These are phyloP conservation scores for Ceratobasidium sp. DNA, from an alignment of 1,284 basidiomycete genomes.

Conservation along the genomic window DNA sequence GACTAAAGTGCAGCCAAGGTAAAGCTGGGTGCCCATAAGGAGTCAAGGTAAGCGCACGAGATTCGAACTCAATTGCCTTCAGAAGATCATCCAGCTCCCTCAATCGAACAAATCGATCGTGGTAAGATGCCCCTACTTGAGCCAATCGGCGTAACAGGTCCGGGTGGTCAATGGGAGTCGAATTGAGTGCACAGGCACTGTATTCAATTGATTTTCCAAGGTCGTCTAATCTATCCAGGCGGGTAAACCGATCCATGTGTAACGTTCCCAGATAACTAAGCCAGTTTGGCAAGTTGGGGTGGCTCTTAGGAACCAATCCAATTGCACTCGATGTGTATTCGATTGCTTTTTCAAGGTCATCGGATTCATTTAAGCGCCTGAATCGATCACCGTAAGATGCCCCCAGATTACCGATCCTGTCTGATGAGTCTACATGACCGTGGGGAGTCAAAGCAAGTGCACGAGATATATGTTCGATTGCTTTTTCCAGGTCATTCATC, in stretches of 20 bases:
- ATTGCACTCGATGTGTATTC: background rate
- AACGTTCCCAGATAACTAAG: slow-evolving; percentile 4
- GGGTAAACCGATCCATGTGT: background rate
- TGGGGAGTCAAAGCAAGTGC: background rate
- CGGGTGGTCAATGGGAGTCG: slow-evolving; percentile 3
- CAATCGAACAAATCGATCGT: background rate
- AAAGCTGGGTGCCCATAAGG: background rate
- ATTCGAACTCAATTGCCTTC: background rate
- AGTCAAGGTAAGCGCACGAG: background rate
- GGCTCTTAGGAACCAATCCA: background rate
- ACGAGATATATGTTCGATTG: background rate
- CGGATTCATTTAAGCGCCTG: background rate
- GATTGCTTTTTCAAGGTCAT: slow-evolving; percentile 10
- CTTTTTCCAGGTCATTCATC: background rate
- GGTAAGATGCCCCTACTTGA: background rate
- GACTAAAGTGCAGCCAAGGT: background rate
- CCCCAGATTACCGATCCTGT: background rate
- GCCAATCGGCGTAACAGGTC: background rate
- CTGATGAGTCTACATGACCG: background rate
- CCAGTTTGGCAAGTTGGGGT: background rate
- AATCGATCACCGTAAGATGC: background rate
- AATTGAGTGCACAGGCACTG: background rate
- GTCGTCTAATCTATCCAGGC: background rate
- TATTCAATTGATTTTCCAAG: background rate
- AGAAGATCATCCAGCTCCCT: background rate